Conservation (phyloP, 139 green algal species). For the Chlorella sp. region DNA sequence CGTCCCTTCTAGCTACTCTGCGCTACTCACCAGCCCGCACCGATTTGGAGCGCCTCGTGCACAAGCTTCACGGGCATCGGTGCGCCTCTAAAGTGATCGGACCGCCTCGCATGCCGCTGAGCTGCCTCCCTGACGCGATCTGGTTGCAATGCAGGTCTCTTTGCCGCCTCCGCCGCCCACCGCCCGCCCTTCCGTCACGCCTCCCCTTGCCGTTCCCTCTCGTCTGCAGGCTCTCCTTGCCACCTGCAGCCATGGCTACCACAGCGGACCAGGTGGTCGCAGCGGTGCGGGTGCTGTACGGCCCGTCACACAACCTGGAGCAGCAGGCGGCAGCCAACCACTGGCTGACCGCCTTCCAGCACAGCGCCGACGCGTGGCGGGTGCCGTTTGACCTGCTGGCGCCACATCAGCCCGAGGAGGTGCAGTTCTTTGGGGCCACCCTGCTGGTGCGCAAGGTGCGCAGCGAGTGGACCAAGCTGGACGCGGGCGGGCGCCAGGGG, state of each 20-base stretch:
- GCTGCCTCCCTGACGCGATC: too few species aligned
- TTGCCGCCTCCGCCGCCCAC: neutral
- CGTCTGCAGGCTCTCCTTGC: neutral
- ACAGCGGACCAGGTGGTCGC: constrained; percentile 26
- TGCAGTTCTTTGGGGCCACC: constrained; percentile 69
- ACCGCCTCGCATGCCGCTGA: too few species aligned
- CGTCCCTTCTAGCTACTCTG: too few species aligned
- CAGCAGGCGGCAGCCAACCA: constrained; percentile 55
- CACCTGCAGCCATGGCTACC: neutral
- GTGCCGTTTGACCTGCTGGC: constrained; percentile 54
- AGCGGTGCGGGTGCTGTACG: constrained; percentile 59
- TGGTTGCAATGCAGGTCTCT: neutral
- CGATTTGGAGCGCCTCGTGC: too few species aligned
- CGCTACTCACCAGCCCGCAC: too few species aligned
- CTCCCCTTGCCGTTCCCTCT: too few species aligned
- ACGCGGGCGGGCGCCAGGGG: constrained; percentile 26
- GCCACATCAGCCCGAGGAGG: constrained; percentile 30
- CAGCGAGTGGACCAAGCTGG: constrained; percentile 59
- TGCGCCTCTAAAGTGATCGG: too few species aligned
- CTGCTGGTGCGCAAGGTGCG: constrained; percentile 67
- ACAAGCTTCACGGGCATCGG: too few species aligned
- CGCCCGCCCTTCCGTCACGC: neutral
- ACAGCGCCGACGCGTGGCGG: constrained; percentile 56
- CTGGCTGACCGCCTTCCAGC: constrained; percentile 61
- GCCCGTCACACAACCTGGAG: constrained; percentile 6